Evolutionary conservation across 768 basidiomycete species (phyloP), one percentile per base, ranked within the genome.

Genomic region (Lentinula lateritia): DNA sequence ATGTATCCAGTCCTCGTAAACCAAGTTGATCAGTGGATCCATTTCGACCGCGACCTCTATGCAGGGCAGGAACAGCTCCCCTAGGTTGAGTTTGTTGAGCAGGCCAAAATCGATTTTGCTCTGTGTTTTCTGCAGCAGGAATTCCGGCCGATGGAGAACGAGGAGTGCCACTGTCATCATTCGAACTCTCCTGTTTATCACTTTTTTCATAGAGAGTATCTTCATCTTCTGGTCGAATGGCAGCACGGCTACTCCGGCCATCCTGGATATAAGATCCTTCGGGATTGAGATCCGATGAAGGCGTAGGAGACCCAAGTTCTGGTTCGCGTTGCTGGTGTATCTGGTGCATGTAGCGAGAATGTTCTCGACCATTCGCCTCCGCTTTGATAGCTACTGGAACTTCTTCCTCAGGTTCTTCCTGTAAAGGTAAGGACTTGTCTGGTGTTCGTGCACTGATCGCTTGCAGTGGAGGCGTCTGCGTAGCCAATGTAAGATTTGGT

Each of bases 351-450:
- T 65, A 67, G 50, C 72, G 69, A 64, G 73, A 68, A 36, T 68
- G 70, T 15, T 69, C 61, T 62, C 66, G 63, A 39, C 58, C 64
- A 15, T 65, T 71, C 55, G 28, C 32, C 20, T 56, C 55, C 36
- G 72, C 75, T 66, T 78, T 80, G 28, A 71, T 65, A 41, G 65
- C 61, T 12, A 72, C 66, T 3, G 72, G 72, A 16, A 78, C 73
- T 64, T 89, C 87, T 65, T 90, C 89, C 66, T 90, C 88, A 34
- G 80, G 80, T 63, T 90, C 89, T 69, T 91, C 89, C 70, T 92
- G 89, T 2, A 90, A 81, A 18, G 89, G 89, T 28, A 92, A 77
- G 15, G 89, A 89, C 38, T 88, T 79, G 70, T 90, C 89, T 1
- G 89, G 85, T 20, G 85, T 84, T 20, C 87, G 83, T 5, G 80